These are phyloP conservation scores for Talaromyces adpressus DNA, from an alignment of 495 filamentous ascomycete species.

Conservation along the genomic window DNA sequence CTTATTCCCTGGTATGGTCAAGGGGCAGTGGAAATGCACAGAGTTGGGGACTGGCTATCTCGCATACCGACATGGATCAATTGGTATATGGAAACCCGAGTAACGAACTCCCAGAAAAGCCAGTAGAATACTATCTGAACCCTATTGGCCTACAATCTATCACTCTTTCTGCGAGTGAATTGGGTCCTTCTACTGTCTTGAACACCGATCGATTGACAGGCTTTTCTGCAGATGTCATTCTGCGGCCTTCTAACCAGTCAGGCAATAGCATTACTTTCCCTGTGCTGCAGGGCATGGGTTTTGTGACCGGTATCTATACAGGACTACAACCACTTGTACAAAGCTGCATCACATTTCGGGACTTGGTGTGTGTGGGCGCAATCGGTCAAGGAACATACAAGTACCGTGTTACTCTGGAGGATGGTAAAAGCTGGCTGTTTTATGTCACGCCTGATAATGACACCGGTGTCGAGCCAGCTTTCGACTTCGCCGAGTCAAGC, in stretches of 20 bases:
- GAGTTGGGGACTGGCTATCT: constrained; percentile 72
- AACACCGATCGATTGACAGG: constrained; percentile 55
- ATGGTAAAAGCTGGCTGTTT: constrained; percentile 70
- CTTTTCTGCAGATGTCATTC: constrained; percentile 67
- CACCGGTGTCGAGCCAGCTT: constrained; percentile 36
- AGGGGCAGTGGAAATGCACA: constrained; percentile 56
- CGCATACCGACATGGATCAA: constrained; percentile 61
- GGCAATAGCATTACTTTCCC: constrained; percentile 63
- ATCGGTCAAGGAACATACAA: constrained; percentile 64
- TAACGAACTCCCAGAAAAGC: constrained; percentile 43
- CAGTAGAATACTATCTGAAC: constrained; percentile 66
- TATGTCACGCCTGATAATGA: constrained; percentile 54
- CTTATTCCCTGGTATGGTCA: constrained; percentile 75
- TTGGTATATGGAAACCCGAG: constrained; percentile 50
- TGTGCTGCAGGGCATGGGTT: constrained; percentile 84
- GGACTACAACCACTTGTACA: constrained; percentile 63
- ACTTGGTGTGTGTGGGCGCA: constrained; percentile 50
- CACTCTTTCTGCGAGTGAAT: constrained; percentile 69
- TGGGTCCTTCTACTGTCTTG: constrained; percentile 51
- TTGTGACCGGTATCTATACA: constrained; percentile 73
- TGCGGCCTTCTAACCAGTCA: constrained; percentile 47
- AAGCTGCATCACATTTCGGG: constrained; percentile 65
- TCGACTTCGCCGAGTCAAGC: constrained; percentile 37
- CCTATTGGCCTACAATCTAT: constrained; percentile 78
- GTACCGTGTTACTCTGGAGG: constrained; percentile 64